Evolutionary conservation across 441 rosid genomes (phyloP), one percentile per base, ranked within the genome.

Genomic region (Euphorbia celastroides): DNA sequence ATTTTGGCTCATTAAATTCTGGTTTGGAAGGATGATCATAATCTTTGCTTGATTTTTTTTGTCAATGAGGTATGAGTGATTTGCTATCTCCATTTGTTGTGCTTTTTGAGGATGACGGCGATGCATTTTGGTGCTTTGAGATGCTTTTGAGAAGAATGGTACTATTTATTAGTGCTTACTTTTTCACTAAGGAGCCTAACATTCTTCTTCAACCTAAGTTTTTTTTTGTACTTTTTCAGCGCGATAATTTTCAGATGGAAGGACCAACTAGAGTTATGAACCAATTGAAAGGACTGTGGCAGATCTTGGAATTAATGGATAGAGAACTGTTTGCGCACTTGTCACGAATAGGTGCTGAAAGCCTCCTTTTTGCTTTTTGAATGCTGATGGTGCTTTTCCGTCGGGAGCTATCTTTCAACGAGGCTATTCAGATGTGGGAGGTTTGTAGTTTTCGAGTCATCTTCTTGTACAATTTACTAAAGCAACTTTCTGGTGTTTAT

Each of bases 51-150:
- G 34, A 50, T 64, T 70, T 66, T n/a, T 28, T 59, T 71, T 69
- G 60, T 51, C 50, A 50, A 65, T 52, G 75, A 92, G 99, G 97
- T 58, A 92, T 94, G 99, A 94, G 99, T 25, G 99, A 94, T 79
- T 82, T 94, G 73, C 77, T 92, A 75, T 94, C 98, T 72, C 98
- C 96, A 72, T 92, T 94, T 56, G 86, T 92, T 72, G 88, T 94
- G 77, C 89, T 92, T 34, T 89, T 89, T 73, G 98, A 89, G 81
- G 97, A 94, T 74, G 75, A 94, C 69, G 94, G 93, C 5, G 98
- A 89, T 77, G 99, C 98, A 52, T 94, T 94, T 81, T 92, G 99
- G 99, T 94, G 98, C 88, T 94, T 92, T 76, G 99, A 92, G 86
- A 92, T 90, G 92, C 94, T 94, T 75, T 74, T 94, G 70, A 87